These are phyloP conservation scores for Ophiocordyceps robertsii DNA, from an alignment of 2,329 filamentous ascomycete species.

Conservation along the genomic window DNA sequence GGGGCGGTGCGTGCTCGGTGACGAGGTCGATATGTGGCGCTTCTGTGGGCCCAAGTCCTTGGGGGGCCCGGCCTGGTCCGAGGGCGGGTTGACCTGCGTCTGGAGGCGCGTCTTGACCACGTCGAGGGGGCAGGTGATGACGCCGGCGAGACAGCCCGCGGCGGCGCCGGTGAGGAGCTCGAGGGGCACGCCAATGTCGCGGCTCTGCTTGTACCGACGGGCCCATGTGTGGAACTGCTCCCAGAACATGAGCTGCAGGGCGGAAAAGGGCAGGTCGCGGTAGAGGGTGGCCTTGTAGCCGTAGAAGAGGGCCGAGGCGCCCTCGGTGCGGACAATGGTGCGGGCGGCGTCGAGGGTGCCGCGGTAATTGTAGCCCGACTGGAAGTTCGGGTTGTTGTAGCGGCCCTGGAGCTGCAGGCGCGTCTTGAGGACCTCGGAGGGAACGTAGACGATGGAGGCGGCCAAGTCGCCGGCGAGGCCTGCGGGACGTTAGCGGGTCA, in stretches of 20 bases:
- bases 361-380: conserved; percentile 91
- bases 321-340: conserved; percentile 75
- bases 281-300: conserved; percentile 96
- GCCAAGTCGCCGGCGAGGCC: conserved; percentile 89
- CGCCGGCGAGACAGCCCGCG: conserved; percentile 84
- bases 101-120: conserved; percentile 96
- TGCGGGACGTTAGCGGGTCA: conserved; percentile 16
- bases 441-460: conserved; percentile 87
- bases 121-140: conserved; percentile 89
- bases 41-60: conserved; percentile 37
- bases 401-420: conserved; percentile 87
- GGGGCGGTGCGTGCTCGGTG: conserved; percentile 70
- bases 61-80: conserved; percentile 11
- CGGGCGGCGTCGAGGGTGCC: conserved; percentile 70
- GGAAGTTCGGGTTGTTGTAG: conserved; percentile 88
- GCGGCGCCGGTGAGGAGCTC: conserved; percentile 83
- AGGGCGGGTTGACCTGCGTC: conserved; percentile 56
- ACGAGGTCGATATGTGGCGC: conserved; percentile 77
- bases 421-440: conserved; percentile 96
- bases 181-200: conserved; percentile 72
- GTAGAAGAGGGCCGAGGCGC: conserved; percentile 75
- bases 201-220: conserved; percentile 60
- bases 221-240: conserved; percentile 84
- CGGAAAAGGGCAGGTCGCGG: conserved; percentile 89
- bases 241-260: conserved; percentile 95